Percentiles rank a stretch among this genome's conserved stretches.
Conservation (phyloP, 2,329 filamentous ascomycete genomes). For the Hirsutella minnesotensis region DNA sequence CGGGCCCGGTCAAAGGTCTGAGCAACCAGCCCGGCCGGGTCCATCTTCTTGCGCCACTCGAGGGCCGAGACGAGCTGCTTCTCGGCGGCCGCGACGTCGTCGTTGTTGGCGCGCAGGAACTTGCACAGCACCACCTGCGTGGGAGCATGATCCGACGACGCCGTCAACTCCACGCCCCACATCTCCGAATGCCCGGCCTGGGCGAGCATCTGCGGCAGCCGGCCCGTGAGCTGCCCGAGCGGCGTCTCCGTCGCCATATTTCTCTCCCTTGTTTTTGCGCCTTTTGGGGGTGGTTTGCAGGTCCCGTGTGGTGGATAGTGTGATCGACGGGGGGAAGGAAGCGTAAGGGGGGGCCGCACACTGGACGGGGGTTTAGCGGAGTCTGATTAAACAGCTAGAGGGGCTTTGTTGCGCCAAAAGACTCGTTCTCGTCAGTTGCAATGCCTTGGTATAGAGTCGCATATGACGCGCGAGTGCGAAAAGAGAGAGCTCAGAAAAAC, state of each 20-base stretch:
- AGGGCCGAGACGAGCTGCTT: constrained; percentile 70
- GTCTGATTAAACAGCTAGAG: no score
- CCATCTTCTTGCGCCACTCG: constrained; percentile 67
- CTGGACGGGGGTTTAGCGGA: no score
- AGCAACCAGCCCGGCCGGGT: constrained; percentile 55
- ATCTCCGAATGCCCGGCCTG: constrained; percentile 60
- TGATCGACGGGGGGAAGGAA: no score
- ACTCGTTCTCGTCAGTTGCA: no score
- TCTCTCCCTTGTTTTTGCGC: not conserved
- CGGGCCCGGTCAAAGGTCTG: constrained; percentile 54
- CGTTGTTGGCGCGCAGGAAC: constrained; percentile 82
- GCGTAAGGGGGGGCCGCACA: no score
- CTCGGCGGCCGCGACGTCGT: constrained; percentile 60
- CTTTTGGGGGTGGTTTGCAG: no score
- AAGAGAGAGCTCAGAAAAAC: no score
- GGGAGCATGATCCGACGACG: constrained; percentile 44
- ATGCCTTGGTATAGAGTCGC: no score
- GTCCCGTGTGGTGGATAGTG: no score
- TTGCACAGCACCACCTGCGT: constrained; percentile 83
- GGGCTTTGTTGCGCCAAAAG: no score
- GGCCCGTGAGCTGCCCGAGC: constrained; percentile 44
- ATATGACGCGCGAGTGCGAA: no score
- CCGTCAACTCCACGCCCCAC: constrained; percentile 64
- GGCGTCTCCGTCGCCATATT: constrained; percentile 15
- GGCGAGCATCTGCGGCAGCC: constrained; percentile 44